Percentiles rank a stretch among this genome's conserved stretches.
Conservation (phyloP, 2,329 filamentous ascomycete species). For the Aspergillus fijiensis region DNA sequence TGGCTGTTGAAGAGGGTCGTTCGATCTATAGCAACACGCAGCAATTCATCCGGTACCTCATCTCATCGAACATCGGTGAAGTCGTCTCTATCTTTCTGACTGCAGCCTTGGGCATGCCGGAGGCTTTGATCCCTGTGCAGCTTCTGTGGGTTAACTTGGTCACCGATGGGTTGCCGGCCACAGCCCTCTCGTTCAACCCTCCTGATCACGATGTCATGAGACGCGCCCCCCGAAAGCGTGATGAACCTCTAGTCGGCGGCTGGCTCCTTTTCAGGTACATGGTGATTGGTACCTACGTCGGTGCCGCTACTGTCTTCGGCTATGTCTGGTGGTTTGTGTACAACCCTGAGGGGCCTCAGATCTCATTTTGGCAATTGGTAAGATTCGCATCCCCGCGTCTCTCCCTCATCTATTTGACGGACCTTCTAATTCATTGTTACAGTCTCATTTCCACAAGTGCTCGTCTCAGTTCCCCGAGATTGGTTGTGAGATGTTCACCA, state of each 20-base stretch:
- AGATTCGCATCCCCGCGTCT: conserved; percentile 25
- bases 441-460: conserved; percentile 90
- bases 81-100: conserved; percentile 99
- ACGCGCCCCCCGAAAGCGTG: conserved; percentile 83
- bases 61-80: conserved; percentile 98
- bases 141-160: conserved; percentile 98
- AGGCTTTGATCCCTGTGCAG: conserved; percentile 94
- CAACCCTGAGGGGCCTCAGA: conserved; percentile 84
- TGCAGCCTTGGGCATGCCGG: conserved; percentile 93
- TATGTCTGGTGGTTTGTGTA: conserved; percentile 99
- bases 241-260: conserved; percentile 86
- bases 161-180: conserved; percentile 93
- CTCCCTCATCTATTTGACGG: conserved; percentile 10
- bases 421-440: conserved; percentile 9
- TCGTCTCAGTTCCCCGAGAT: conserved; percentile 80
- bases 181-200: conserved; percentile 95
- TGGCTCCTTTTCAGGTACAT: conserved; percentile 99
- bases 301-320: conserved; percentile 88
- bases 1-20: conserved; percentile 93
- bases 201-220: conserved; percentile 99
- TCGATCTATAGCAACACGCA: conserved; percentile 99
- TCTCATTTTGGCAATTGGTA: conserved; percentile 81
- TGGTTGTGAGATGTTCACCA: conserved; percentile 86
- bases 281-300: conserved; percentile 93
- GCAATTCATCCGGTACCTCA: conserved; percentile 98